A percentile compares a stretch with the other conserved stretches of the same genome.
phyloP scores from a whole-genome alignment of 805 yeast genomes.

The Candida parachauliodes region DNA sequence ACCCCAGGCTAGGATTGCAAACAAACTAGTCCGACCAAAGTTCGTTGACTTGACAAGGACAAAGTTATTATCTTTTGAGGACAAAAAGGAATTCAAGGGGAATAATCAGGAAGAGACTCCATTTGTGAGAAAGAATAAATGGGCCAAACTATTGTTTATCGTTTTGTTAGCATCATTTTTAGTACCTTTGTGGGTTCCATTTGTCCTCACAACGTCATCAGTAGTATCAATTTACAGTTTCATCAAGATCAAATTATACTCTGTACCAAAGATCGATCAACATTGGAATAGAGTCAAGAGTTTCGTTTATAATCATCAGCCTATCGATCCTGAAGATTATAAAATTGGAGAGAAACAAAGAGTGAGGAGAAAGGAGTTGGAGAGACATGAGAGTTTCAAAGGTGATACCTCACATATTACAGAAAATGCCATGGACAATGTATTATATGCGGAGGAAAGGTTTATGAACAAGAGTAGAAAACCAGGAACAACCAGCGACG shows the following conservation, averaged over 20 bases:
- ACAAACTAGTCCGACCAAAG: conserved; percentile 38
- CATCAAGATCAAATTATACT: conserved; percentile 29
- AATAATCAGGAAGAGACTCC: conserved; percentile 39
- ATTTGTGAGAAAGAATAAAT: conserved; percentile 25
- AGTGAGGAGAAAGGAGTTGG: conserved; percentile 20
- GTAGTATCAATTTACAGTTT: conserved; percentile 38
- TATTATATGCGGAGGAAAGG: conserved; percentile 34
- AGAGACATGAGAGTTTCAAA: conserved; percentile 33
- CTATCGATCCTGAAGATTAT: conserved; percentile 29
- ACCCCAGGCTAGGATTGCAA: conserved; percentile 39
- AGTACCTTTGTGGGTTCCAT: conserved; percentile 51
- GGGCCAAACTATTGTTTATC: conserved; percentile 21
- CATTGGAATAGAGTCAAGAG: conserved; percentile 34
- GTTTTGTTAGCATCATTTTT: conserved; percentile 23
- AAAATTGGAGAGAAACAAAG: conserved; percentile 28
- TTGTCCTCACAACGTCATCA: conserved; percentile 35
- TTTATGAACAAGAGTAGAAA: conserved; percentile 5
- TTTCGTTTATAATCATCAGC: conserved; percentile 28
- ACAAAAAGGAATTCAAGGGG: conserved; percentile 8
- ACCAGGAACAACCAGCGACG: conserved; percentile 10
- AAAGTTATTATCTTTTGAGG: conserved; percentile 6
- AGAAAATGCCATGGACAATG: conserved; percentile 31
- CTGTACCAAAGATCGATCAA: conserved; percentile 18
- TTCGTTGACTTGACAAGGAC: conserved; percentile 49
- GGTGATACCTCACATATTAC: conserved; percentile 40